Conservation (phyloP, 2,329 filamentous ascomycete genomes). For the Raffaelea ambrosiae region DNA sequence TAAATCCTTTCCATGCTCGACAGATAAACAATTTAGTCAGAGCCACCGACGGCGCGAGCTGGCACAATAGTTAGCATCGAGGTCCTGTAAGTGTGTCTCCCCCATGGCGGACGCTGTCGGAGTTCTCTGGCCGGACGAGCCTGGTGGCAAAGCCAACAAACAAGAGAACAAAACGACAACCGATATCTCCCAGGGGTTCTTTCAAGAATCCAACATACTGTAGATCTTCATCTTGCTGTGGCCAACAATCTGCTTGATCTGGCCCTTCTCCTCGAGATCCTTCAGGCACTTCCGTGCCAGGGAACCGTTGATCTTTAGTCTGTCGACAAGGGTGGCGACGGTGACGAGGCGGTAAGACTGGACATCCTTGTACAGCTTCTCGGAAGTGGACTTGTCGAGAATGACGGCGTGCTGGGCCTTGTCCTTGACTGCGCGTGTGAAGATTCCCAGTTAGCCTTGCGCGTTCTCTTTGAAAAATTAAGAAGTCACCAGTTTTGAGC, state of each 20-base stretch:
- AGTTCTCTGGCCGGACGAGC: too few relatives aligned
- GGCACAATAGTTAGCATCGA: conserved; percentile 6
- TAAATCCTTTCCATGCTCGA: conserved; percentile 6
- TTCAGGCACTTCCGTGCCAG: conserved; percentile 81
- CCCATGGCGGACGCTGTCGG: too few relatives aligned
- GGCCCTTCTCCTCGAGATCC: conserved; percentile 95
- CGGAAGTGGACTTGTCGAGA: conserved; percentile 93
- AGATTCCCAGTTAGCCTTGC: background rate
- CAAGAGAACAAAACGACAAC: too few relatives aligned
- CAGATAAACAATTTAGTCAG: conserved; percentile 27
- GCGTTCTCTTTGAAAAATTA: background rate
- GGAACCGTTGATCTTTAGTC: conserved; percentile 99
- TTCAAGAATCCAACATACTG: conserved; percentile 48
- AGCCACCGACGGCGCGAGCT: conserved; percentile 54
- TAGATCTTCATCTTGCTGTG: conserved; percentile 99
- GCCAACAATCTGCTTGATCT: conserved; percentile 94
- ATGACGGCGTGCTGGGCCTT: conserved; percentile 99
- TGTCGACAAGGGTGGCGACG: conserved; percentile 95
- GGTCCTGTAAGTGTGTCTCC: conserved; percentile 16
- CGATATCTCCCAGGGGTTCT: too few relatives aligned
- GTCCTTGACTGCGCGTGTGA: conserved; percentile 70
- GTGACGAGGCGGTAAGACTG: conserved; percentile 99
- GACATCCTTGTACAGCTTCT: conserved; percentile 99
- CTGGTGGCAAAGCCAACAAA: too few relatives aligned
- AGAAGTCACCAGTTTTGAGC: too few relatives aligned